phyloP scores from a whole-genome alignment of 257 asterid species.

The Jasminum sambac region DNA sequence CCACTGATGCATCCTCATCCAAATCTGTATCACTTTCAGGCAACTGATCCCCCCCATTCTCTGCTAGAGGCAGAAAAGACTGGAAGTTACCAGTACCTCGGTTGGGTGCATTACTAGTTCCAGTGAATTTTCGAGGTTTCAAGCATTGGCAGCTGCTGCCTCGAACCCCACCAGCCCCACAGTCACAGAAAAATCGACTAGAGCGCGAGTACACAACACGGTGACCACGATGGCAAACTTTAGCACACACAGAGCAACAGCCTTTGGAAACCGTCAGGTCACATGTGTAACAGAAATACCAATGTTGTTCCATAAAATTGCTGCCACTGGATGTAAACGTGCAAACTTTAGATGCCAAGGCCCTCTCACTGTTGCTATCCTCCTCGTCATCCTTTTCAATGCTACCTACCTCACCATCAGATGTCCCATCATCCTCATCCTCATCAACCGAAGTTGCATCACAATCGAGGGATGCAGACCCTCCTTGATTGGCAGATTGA shows the following conservation, averaged over 20 bases:
- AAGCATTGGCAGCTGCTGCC: slow-evolving; percentile 97
- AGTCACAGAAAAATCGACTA: slow-evolving; percentile 97
- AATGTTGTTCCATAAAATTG: slow-evolving; percentile 99
- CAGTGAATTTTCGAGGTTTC: slow-evolving; percentile 88
- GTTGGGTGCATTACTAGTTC: slow-evolving; percentile 56
- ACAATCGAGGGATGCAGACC: slow-evolving; percentile 71
- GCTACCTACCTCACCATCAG: slow-evolving; percentile 97
- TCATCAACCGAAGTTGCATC: slow-evolving; percentile 97
- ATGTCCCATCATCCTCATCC: slow-evolving; percentile 99
- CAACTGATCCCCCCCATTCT: slow-evolving; percentile 71
- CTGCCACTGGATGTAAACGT: slow-evolving; percentile 99
- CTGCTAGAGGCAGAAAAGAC: slow-evolving; percentile 78
- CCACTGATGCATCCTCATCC: slow-evolving; percentile 72
- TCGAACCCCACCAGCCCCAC: slow-evolving; percentile 99
- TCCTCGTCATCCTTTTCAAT: slow-evolving; percentile 95
- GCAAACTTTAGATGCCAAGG: slow-evolving; percentile 94
- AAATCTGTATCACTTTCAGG: slow-evolving; percentile 95
- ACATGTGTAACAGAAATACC: slow-evolving; percentile 99
- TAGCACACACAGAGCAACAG: slow-evolving; percentile 98
- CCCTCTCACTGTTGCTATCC: slow-evolving; percentile 83
- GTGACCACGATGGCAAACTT: slow-evolving; percentile 99
- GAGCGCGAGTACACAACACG: slow-evolving; percentile 99
- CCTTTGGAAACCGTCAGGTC: slow-evolving; percentile 98
- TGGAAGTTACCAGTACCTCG: slow-evolving; percentile 64
- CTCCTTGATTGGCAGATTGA: slow-evolving; percentile 71